A percentile compares a stretch with the other conserved stretches of the same genome.
These are phyloP conservation scores for Acacia pycnantha DNA, from an alignment of 331 rosid species.

Conservation along the genomic window DNA sequence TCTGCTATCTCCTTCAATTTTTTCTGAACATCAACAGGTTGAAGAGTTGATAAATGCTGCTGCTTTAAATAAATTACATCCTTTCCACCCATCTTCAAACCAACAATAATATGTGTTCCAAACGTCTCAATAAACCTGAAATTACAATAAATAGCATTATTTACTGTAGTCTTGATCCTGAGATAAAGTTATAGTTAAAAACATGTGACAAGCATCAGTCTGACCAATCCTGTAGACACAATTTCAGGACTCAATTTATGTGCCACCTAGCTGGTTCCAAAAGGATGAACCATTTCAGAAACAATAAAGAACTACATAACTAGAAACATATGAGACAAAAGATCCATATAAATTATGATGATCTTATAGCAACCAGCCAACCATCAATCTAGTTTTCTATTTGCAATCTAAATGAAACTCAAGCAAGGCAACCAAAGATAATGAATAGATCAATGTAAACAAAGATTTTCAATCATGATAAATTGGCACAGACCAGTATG, in stretches of 20 bases:
- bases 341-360: slow-evolving; percentile 21
- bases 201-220: slow-evolving; percentile 3
- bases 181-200: slow-evolving; percentile 11
- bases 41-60: slow-evolving; percentile 85
- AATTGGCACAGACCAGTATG: background rate
- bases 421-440: slow-evolving; percentile 17
- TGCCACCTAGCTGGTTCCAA: background rate
- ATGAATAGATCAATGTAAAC: background rate
- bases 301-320: background rate
- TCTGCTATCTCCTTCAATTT: slow-evolving; percentile 89
- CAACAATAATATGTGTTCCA: slow-evolving; percentile 94
- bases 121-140: slow-evolving; percentile 80
- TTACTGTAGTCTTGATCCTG: slow-evolving; percentile 19
- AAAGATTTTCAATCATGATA: background rate
- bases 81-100: slow-evolving; percentile 97
- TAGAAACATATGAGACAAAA: background rate
- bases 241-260: background rate
- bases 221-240: background rate
- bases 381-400: slow-evolving; percentile 14
- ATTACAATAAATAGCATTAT: slow-evolving; percentile 20
- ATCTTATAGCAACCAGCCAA: background rate
- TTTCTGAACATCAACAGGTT: slow-evolving; percentile 88
- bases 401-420: slow-evolving; percentile 12
- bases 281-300: slow-evolving; percentile 10
- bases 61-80: slow-evolving; percentile 95